Conservation (phyloP, 768 basidiomycete genomes). For the Galerina sulciceps region DNA sequence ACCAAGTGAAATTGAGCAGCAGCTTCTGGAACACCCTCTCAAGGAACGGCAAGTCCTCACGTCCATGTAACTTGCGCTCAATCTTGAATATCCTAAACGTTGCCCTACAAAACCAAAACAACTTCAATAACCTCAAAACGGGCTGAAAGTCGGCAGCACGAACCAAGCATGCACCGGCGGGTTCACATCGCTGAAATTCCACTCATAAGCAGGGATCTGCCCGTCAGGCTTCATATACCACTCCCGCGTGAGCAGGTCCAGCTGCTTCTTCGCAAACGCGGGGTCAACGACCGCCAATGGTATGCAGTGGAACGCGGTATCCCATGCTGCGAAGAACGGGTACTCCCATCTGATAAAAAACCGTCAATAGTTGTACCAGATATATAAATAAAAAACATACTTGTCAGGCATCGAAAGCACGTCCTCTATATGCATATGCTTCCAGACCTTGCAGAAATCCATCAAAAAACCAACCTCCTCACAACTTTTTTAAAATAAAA, state of each 20-base stretch:
- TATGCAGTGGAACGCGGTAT: slow-evolving; percentile 99
- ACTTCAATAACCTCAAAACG: not conserved
- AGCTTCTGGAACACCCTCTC: slow-evolving; percentile 99
- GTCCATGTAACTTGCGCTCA: slow-evolving; percentile 92
- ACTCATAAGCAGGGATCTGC: slow-evolving; percentile 98
- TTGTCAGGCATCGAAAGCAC: slow-evolving; percentile 99
- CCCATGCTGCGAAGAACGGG: slow-evolving; percentile 98
- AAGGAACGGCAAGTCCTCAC: slow-evolving; percentile 88
- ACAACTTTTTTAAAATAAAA: not conserved
- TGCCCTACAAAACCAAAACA: slow-evolving; percentile 55
- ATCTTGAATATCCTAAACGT: slow-evolving; percentile 99
- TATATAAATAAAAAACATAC: slow-evolving; percentile 42
- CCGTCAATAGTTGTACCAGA: slow-evolving; percentile 4
- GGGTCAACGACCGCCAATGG: slow-evolving; percentile 96
- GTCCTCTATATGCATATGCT: slow-evolving; percentile 93
- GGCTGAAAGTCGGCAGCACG: slow-evolving; percentile 14
- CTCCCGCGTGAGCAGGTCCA: slow-evolving; percentile 94
- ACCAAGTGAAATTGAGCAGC: slow-evolving; percentile 97
- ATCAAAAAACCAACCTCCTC: not conserved
- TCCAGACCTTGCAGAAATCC: slow-evolving; percentile 73
- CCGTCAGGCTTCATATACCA: slow-evolving; percentile 99
- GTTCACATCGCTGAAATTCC: slow-evolving; percentile 99
- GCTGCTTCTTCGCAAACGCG: slow-evolving; percentile 94
- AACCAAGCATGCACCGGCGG: slow-evolving; percentile 99
- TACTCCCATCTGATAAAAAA: slow-evolving; percentile 82